These are phyloP conservation scores for Poronia punctata DNA, from an alignment of 495 filamentous ascomycete genomes.

Conservation along the genomic window DNA sequence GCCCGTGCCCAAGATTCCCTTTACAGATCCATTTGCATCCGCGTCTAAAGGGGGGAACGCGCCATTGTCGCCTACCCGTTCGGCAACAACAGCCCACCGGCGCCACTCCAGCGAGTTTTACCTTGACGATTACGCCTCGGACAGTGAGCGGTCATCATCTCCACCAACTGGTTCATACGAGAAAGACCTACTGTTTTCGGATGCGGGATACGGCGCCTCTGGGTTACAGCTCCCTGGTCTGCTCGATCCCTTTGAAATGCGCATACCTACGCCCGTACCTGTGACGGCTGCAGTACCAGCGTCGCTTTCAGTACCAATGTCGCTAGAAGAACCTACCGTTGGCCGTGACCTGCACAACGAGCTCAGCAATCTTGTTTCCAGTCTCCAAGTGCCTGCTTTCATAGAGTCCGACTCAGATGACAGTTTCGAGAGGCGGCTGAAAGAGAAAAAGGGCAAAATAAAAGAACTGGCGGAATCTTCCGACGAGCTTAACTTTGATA, in stretches of 20 bases:
- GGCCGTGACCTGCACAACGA: conserved; percentile 6
- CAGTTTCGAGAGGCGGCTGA: neutral
- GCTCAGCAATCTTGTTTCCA: conserved; percentile 2
- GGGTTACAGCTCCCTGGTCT: conserved; percentile 34
- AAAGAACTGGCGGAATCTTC: conserved; percentile 10
- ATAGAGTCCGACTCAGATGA: conserved; percentile 14
- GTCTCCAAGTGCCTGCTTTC: conserved; percentile 12
- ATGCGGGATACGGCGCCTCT: conserved; percentile 27
- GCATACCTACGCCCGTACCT: too few species aligned
- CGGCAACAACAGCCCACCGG: neutral
- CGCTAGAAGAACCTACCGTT: too few species aligned
- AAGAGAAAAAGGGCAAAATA: too few species aligned
- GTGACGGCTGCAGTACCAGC: conserved; percentile 4
- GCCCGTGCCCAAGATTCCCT: conserved; percentile 2
- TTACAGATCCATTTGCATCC: neutral
- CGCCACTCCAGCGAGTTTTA: conserved; percentile 4
- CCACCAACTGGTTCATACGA: conserved; percentile 31
- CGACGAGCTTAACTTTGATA: conserved; percentile 22
- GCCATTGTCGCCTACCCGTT: neutral
- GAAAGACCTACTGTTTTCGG: conserved; percentile 37
- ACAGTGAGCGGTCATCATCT: neutral
- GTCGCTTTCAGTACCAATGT: conserved; percentile 1
- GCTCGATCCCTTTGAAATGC: conserved; percentile 30
- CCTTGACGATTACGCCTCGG: conserved; percentile 11
- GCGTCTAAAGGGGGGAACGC: neutral